A percentile compares a stretch with the other conserved stretches of the same genome.
These are phyloP conservation scores for Quercus phellos DNA, from an alignment of 331 rosid species.

Conservation along the genomic window DNA sequence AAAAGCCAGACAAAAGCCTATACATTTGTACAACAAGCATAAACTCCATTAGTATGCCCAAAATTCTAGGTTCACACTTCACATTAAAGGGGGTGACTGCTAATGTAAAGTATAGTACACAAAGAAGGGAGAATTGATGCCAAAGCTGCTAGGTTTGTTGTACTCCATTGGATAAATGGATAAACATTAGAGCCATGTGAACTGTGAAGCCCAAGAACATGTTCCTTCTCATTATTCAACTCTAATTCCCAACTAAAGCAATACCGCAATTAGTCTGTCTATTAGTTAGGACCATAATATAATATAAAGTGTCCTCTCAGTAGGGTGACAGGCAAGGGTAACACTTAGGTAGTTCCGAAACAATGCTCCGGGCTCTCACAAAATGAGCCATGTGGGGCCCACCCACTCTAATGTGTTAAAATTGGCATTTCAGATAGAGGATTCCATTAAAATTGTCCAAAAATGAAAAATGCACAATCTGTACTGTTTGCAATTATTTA, in stretches of 20 bases:
- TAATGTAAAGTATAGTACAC: not conserved
- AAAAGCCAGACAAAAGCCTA: not conserved
- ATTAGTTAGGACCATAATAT: too few relatives aligned
- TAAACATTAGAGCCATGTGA: not conserved
- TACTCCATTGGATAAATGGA: not conserved
- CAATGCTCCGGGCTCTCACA: too few relatives aligned
- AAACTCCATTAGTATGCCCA: not conserved
- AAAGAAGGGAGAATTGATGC: not conserved
- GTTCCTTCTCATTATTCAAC: not conserved
- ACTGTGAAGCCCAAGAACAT: constrained; percentile 26
- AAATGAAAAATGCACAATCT: too few relatives aligned
- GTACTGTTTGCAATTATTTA: too few relatives aligned
- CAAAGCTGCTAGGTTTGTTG: not conserved
- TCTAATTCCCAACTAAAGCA: not conserved
- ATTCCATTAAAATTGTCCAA: too few relatives aligned
- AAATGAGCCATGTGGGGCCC: too few relatives aligned
- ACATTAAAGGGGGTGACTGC: not conserved
- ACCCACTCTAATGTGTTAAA: not conserved
- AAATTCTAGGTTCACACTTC: not conserved
- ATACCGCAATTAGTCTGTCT: too few relatives aligned
- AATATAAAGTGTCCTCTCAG: too few relatives aligned
- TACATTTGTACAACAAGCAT: not conserved
- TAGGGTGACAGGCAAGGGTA: too few relatives aligned
- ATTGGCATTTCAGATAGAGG: not conserved
- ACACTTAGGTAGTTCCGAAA: too few relatives aligned